These are phyloP conservation scores for Neospora caninum DNA, from an alignment of 169 alveolate genomes.

Conservation along the genomic window DNA sequence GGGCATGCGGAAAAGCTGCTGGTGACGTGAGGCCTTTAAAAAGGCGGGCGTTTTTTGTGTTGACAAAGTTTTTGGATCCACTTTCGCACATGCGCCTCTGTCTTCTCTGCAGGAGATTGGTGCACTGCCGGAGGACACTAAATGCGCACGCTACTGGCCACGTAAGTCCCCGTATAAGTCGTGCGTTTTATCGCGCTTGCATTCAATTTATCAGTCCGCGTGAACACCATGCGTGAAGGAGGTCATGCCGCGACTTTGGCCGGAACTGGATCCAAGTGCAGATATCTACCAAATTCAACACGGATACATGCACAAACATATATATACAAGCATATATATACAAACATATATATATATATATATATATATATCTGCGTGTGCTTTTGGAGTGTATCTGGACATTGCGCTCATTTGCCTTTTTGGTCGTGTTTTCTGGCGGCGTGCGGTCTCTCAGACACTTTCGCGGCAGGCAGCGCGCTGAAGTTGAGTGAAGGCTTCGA, in stretches of 20 bases:
- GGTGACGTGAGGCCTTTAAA: no score
- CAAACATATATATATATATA: background rate
- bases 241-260: no score
- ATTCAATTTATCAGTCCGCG: background rate
- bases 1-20: no score
- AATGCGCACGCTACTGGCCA: slow-evolving; percentile 38
- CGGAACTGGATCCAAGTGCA: no score
- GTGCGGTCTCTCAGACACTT: slow-evolving; percentile 8
- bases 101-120: slow-evolving; percentile 40
- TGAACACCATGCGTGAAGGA: no score
- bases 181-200: background rate
- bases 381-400: no score
- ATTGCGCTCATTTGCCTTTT: background rate
- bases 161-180: background rate
- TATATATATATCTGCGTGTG: background rate
- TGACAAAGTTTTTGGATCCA: no score
- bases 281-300: no score
- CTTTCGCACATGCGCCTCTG: background rate
- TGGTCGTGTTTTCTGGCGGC: background rate
- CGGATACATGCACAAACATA: background rate
- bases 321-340: background rate
- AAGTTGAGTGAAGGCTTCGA: background rate
- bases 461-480: slow-evolving; percentile 26
- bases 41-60: no score
- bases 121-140: slow-evolving; percentile 27